Evolutionary conservation across 441 rosid species (phyloP).

Genomic region (Kokia cookei): DNA sequence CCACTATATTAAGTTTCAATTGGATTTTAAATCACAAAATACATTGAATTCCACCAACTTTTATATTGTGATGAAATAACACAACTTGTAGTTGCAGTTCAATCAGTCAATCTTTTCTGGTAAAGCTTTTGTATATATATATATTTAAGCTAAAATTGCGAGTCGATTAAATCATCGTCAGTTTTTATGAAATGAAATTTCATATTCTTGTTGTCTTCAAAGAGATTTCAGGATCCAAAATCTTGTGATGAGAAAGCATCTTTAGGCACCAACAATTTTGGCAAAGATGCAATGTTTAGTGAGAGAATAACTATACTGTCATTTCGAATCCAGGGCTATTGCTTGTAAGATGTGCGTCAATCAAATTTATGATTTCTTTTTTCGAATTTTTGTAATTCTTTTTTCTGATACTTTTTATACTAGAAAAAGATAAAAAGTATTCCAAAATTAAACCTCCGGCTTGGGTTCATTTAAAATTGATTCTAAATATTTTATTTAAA

Average conservation of each 20-base stretch:
- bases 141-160: background rate
- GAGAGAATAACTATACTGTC: background rate
- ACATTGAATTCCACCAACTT: conserved; percentile 2
- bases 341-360: too few species aligned
- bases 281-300: background rate
- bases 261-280: background rate
- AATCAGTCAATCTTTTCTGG: background rate
- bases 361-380: too few species aligned
- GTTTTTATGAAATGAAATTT: background rate
- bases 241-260: background rate
- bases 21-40: background rate
- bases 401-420: too few species aligned
- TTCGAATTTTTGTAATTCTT: too few species aligned
- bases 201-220: background rate
- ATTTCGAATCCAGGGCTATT: too few species aligned
- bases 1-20: background rate
- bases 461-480: too few species aligned
- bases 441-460: too few species aligned
- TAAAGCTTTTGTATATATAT: background rate
- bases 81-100: background rate
- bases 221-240: background rate
- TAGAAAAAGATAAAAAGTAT: too few species aligned
- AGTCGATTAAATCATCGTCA: background rate
- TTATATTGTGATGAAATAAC: background rate
- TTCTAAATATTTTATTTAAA: too few species aligned